phyloP scores from a whole-genome alignment of 495 filamentous ascomycete species.

The Aspergillus sparsus region DNA sequence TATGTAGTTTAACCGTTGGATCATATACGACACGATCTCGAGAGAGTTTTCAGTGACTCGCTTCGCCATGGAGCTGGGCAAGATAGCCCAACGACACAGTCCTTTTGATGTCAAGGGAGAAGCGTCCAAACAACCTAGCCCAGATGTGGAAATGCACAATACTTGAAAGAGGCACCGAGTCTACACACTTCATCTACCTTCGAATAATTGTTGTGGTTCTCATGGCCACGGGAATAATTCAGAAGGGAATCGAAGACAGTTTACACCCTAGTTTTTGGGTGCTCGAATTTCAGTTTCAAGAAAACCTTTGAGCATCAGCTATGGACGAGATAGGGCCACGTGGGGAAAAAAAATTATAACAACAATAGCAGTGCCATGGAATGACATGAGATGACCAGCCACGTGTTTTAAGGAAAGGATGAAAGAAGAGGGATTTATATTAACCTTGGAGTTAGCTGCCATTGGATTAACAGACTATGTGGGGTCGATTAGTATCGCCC shows the following conservation, averaged over 20 bases:
- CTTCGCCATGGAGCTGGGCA: slow-evolving; percentile 31
- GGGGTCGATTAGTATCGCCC: no score
- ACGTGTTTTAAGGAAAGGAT: neutral
- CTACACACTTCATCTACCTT: no score
- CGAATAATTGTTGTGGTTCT: neutral
- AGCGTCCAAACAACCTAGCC: neutral
- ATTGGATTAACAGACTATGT: no score
- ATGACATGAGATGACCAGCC: no score
- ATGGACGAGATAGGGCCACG: no score
- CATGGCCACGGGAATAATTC: neutral
- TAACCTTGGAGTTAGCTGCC: neutral
- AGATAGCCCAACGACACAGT: slow-evolving; percentile 25
- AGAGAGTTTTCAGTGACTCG: slow-evolving; percentile 35
- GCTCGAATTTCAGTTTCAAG: no score
- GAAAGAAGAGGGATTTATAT: neutral
- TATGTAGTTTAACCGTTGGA: slow-evolving; percentile 45
- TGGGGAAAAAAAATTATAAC: no score
- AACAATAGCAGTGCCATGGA: no score
- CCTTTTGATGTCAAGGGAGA: slow-evolving; percentile 19
- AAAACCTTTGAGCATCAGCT: no score
- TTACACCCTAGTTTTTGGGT: no score
- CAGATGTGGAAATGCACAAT: slow-evolving; percentile 18
- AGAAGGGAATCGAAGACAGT: neutral
- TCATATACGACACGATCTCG: slow-evolving; percentile 32
- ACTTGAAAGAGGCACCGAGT: slow-evolving; percentile 6